phyloP scores from a whole-genome alignment of 805 yeast species.

The Candida germanica region DNA sequence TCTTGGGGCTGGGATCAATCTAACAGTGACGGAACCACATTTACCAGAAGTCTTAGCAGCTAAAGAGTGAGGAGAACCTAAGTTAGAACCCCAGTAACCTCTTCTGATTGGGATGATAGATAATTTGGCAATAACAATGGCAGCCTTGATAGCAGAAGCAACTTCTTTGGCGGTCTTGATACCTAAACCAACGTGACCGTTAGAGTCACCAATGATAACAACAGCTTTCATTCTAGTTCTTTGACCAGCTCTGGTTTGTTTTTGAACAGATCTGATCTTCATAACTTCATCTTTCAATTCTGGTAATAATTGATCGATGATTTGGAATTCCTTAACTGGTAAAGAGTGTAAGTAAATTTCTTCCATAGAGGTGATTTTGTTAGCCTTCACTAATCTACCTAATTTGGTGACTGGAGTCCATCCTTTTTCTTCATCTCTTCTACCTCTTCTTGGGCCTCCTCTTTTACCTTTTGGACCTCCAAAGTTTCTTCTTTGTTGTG shows the following conservation, averaged over 20 bases:
- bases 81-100: constrained; percentile 99
- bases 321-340: constrained; percentile 99
- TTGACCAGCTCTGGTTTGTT: constrained; percentile 99
- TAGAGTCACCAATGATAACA: constrained; percentile 98
- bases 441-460: constrained; percentile 48
- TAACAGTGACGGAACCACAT: constrained; percentile 99
- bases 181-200: constrained; percentile 99
- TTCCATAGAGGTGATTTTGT: constrained; percentile 93
- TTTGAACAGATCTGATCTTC: constrained; percentile 99
- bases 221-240: constrained; percentile 99
- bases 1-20: constrained; percentile 99
- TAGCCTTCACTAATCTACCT: constrained; percentile 99
- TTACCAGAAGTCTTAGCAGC: constrained; percentile 98
- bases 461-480: constrained; percentile 62
- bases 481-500: constrained; percentile 39
- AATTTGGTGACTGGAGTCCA: constrained; percentile 99
- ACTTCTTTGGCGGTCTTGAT: constrained; percentile 99
- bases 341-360: constrained; percentile 99
- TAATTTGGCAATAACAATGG: constrained; percentile 98
- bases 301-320: constrained; percentile 95
- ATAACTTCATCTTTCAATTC: constrained; percentile 96
- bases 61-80: constrained; percentile 99
- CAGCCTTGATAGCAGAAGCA: constrained; percentile 99
- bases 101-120: constrained; percentile 99
- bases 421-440: constrained; percentile 93